These are phyloP conservation scores for Oryza meyeriana DNA, from an alignment of 176 grass and related monocot genomes.

Conservation along the genomic window DNA sequence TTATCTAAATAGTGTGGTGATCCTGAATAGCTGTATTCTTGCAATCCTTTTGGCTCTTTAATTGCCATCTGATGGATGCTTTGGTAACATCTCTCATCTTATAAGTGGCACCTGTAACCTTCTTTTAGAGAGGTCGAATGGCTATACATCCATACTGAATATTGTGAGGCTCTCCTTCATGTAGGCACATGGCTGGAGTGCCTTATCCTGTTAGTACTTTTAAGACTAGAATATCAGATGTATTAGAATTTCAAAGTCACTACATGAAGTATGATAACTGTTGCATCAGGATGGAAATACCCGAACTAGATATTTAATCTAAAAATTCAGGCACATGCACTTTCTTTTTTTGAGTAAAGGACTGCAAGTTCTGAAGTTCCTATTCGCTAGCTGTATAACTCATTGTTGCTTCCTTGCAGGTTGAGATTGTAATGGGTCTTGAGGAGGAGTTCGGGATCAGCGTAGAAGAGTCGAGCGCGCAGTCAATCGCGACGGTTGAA, in stretches of 20 bases:
- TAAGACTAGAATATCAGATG: neutral
- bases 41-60: neutral
- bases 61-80: neutral
- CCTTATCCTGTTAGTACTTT: neutral
- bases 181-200: neutral
- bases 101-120: neutral
- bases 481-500: conserved; percentile 47
- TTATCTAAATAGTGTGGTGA: neutral
- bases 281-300: neutral
- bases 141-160: neutral
- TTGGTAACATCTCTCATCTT: neutral
- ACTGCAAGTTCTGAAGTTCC: neutral
- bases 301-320: neutral
- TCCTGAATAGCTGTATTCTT: neutral
- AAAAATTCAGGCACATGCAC: neutral
- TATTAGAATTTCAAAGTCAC: neutral
- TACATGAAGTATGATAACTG: neutral
- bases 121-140: neutral
- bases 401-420: conserved; percentile 5
- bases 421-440: conserved; percentile 74
- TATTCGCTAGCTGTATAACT: neutral
- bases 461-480: conserved; percentile 58
- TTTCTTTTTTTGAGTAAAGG: neutral
- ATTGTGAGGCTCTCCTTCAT: neutral
- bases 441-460: conserved; percentile 60